Conservation (phyloP, 768 basidiomycete genomes). For the Tylopilus rubrobrunneus region DNA sequence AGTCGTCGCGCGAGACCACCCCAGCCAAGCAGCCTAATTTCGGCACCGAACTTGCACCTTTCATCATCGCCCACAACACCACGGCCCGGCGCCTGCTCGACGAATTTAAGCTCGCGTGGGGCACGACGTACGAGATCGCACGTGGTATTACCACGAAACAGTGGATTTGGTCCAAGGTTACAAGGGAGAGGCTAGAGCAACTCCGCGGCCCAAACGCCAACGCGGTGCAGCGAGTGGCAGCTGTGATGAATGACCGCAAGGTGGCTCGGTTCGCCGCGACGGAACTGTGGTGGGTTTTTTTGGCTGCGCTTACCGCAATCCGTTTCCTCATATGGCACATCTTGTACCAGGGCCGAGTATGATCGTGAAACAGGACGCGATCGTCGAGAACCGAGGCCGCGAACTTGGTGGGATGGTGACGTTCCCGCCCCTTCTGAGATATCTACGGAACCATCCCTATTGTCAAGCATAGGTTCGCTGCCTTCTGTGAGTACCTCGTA, state of each 20-base stretch:
- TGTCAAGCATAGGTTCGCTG: no score
- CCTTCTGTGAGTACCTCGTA: slow-evolving; percentile 34
- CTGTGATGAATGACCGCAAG: slow-evolving; percentile 20
- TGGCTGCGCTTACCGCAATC: neutral
- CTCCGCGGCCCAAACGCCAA: slow-evolving; percentile 33
- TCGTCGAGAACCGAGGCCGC: slow-evolving; percentile 49
- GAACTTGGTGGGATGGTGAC: slow-evolving; percentile 44
- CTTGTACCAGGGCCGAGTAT: slow-evolving; percentile 39
- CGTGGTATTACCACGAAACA: slow-evolving; percentile 33
- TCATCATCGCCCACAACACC: slow-evolving; percentile 32
- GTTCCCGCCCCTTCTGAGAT: no score
- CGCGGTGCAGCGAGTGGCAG: slow-evolving; percentile 26
- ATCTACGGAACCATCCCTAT: no score
- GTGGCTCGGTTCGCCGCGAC: neutral
- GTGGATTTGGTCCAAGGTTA: slow-evolving; percentile 39
- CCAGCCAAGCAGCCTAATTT: neutral
- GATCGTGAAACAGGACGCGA: slow-evolving; percentile 64
- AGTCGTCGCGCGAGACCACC: neutral
- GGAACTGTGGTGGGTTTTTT: slow-evolving; percentile 22
- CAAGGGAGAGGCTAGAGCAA: slow-evolving; percentile 17
- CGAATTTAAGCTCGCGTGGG: slow-evolving; percentile 34
- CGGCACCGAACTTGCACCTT: slow-evolving; percentile 17
- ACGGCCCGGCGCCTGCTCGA: slow-evolving; percentile 33
- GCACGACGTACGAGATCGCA: slow-evolving; percentile 42
- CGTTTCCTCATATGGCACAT: neutral